Evolutionary conservation across 768 basidiomycete species (phyloP).

Genomic region (Pholiota conissans): DNA sequence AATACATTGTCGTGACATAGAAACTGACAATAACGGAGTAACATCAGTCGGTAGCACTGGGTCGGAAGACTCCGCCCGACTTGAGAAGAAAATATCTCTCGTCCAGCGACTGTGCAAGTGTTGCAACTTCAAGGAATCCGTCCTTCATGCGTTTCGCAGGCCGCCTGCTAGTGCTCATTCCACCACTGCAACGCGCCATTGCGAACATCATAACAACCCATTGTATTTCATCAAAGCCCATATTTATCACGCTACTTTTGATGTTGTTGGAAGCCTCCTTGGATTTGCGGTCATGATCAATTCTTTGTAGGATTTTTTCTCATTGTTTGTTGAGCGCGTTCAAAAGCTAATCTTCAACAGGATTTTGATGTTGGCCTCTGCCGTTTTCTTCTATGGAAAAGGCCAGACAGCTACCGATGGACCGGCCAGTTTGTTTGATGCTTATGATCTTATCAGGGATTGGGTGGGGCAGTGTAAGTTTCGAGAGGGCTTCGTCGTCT

Average conservation of each 20-base stretch:
- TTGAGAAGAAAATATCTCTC: slow-evolving; percentile 8
- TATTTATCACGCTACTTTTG: slow-evolving; percentile 62
- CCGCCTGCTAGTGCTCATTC: slow-evolving; percentile 35
- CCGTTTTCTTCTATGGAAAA: slow-evolving; percentile 69
- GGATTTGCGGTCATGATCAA: slow-evolving; percentile 91
- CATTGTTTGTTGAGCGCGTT: slow-evolving; percentile 2
- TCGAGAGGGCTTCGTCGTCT: too few species aligned
- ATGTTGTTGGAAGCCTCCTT: slow-evolving; percentile 68
- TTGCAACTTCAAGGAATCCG: slow-evolving; percentile 25
- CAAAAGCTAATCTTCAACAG: slow-evolving; percentile 35
- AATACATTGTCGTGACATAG: slow-evolving; percentile 36
- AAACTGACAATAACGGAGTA: slow-evolving; percentile 13
- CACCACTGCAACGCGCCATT: slow-evolving; percentile 42
- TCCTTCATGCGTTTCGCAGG: slow-evolving; percentile 34
- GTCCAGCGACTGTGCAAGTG: slow-evolving; percentile 13
- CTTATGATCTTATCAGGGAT: slow-evolving; percentile 69
- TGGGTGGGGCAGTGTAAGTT: slow-evolving; percentile 67
- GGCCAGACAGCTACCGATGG: slow-evolving; percentile 20
- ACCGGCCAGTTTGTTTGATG: slow-evolving; percentile 82
- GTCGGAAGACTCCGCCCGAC: slow-evolving; percentile 13
- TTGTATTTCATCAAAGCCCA: slow-evolving; percentile 59
- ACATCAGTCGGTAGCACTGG: slow-evolving; percentile 16
- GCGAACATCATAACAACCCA: slow-evolving; percentile 57
- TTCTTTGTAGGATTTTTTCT: slow-evolving; percentile 52
- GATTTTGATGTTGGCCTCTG: slow-evolving; percentile 79